phyloP scores from a whole-genome alignment of 352 stramenopile genomes.

The Pythium volutum region DNA sequence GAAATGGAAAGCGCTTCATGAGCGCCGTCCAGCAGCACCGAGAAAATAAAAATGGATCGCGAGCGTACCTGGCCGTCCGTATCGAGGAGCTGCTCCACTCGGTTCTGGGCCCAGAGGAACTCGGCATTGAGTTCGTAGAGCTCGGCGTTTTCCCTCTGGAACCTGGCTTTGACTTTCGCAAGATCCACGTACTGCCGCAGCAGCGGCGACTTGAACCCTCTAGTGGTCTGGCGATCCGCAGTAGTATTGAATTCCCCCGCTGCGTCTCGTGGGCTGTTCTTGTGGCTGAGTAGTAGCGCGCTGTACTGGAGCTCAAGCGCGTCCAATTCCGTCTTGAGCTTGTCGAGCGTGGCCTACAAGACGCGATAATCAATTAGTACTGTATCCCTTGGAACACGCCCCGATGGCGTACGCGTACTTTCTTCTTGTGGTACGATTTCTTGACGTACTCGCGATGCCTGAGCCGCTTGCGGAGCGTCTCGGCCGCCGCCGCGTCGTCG shows the following conservation, averaged over 20 bases:
- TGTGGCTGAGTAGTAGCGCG: constrained; percentile 25
- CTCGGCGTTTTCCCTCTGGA: constrained; percentile 51
- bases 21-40: no score
- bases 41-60: no score
- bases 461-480: constrained; percentile 39
- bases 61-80: constrained; percentile 29
- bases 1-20: no score
- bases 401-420: constrained; percentile 31
- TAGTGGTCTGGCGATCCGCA: not conserved
- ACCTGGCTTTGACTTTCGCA: constrained; percentile 40
- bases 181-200: constrained; percentile 48
- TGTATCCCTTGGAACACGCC: not conserved
- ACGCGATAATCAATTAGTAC: no score
- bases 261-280: not conserved
- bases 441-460: constrained; percentile 69
- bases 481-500: not conserved
- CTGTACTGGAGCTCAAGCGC: constrained; percentile 46
- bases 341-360: constrained; percentile 42
- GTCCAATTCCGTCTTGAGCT: constrained; percentile 44
- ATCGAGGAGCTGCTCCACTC: constrained; percentile 56
- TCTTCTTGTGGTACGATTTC: constrained; percentile 71
- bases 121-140: constrained; percentile 32
- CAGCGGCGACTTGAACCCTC: constrained; percentile 7
- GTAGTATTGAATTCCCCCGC: not conserved
- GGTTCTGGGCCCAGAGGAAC: constrained; percentile 50